Percentiles rank a stretch among this genome's conserved stretches.
Conservation (phyloP, 345 rosid species). For the Populus simonii region DNA sequence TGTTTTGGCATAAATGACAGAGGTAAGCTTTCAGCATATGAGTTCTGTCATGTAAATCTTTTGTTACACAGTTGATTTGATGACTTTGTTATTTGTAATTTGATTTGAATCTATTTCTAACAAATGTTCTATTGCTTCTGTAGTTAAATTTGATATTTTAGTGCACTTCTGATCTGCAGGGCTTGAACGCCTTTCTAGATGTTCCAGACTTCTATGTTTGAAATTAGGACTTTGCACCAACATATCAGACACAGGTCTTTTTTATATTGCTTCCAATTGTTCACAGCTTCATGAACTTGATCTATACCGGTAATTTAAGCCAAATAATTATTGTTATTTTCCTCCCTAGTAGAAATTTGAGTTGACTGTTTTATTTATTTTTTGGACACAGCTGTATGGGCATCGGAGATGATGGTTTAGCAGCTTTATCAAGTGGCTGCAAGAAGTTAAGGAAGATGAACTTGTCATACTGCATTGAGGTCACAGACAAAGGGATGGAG, state of each 20-base stretch:
- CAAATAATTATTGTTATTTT: not conserved
- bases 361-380: conserved; percentile 14
- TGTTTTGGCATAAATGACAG: conserved; percentile 65
- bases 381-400: conserved; percentile 48
- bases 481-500: conserved; percentile 63
- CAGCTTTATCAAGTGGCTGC: conserved; percentile 68
- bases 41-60: not conserved
- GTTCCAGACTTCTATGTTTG: conserved; percentile 55
- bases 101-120: not conserved
- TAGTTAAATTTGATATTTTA: not conserved
- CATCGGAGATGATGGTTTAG: conserved; percentile 73
- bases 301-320: conserved; percentile 68
- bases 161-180: conserved; percentile 41
- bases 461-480: conserved; percentile 66
- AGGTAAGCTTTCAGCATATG: conserved; percentile 38
- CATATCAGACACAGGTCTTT: conserved; percentile 69
- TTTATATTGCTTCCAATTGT: conserved; percentile 60
- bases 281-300: conserved; percentile 64
- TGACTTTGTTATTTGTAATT: not conserved
- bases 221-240: conserved; percentile 75
- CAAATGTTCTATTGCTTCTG: too few relatives aligned
- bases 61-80: not conserved
- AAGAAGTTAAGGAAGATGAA: conserved; percentile 69
- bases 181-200: conserved; percentile 65
- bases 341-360: not conserved